Percentiles rank a stretch among this genome's conserved stretches.
Conservation (phyloP, 169 alveolate genomes). For the Eimeria necatrix region DNA sequence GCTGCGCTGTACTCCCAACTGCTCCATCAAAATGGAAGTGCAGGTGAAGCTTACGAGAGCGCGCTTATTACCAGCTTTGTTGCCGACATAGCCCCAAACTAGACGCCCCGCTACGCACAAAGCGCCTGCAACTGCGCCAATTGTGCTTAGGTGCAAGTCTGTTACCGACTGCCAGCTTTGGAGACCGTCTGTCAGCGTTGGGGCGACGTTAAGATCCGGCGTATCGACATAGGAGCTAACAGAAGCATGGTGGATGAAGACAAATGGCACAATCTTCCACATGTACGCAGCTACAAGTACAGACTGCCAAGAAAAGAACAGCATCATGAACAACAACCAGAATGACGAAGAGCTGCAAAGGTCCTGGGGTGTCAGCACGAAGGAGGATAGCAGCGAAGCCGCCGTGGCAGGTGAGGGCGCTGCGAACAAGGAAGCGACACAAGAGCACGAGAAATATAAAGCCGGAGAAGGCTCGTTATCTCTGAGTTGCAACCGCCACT, state of each 20-base stretch:
- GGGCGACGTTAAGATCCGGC: conserved; percentile 46
- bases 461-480: neutral
- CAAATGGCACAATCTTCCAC: conserved; percentile 79
- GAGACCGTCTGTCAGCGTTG: conserved; percentile 45
- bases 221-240: conserved; percentile 21
- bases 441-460: too few relatives aligned
- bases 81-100: conserved; percentile 79
- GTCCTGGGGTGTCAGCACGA: conserved; percentile 81
- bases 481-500: neutral
- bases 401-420: conserved; percentile 71
- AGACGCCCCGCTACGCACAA: conserved; percentile 77
- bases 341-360: conserved; percentile 78
- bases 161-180: conserved; percentile 51
- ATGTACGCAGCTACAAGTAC: conserved; percentile 69
- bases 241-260: conserved; percentile 36
- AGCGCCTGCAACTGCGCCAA: conserved; percentile 80
- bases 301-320: conserved; percentile 80
- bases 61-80: conserved; percentile 74
- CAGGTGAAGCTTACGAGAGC: conserved; percentile 50
- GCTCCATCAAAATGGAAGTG: neutral
- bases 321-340: conserved; percentile 79
- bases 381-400: conserved; percentile 68
- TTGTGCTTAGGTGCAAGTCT: conserved; percentile 62
- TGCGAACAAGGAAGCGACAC: neutral
- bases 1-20: too few relatives aligned